Evolutionary conservation across 1,284 basidiomycete genomes (phyloP).

Genomic region (Boletus semigastroideus): DNA sequence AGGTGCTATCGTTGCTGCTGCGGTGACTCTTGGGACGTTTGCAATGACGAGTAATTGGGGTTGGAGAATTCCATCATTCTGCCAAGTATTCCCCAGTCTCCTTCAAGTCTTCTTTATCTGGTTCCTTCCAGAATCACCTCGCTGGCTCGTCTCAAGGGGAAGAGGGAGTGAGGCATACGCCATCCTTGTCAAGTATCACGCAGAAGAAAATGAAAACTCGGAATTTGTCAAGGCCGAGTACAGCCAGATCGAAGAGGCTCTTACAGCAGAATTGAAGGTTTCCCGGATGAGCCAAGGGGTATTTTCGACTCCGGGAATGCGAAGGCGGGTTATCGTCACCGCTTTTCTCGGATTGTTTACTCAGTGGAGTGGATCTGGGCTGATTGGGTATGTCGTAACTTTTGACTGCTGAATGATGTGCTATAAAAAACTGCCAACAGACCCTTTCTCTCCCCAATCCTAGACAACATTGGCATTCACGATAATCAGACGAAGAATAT

Average conservation of each 20-base stretch:
- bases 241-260: constrained; percentile 32
- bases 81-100: constrained; percentile 34
- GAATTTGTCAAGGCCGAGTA: constrained; percentile 21
- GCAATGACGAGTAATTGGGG: constrained; percentile 48
- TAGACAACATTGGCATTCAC: constrained; percentile 20
- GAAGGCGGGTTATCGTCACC: constrained; percentile 8
- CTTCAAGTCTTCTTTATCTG: constrained; percentile 40
- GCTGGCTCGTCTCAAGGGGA: constrained; percentile 57
- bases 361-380: constrained; percentile 37
- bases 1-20: constrained; percentile 16
- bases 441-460: constrained; percentile 11
- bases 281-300: not conserved
- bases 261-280: constrained; percentile 8
- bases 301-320: constrained; percentile 2
- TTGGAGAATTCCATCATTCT: constrained; percentile 45
- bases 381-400: not conserved
- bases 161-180: constrained; percentile 39
- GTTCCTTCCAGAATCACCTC: constrained; percentile 58
- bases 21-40: constrained; percentile 49
- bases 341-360: constrained; percentile 42
- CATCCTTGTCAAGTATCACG: constrained; percentile 20
- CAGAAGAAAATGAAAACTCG: constrained; percentile 15
- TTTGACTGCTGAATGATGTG: not conserved
- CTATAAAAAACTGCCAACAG: not conserved
- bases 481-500: constrained; percentile 18